Base-by-base conservation (phyloP, 2,329 filamentous ascomycete species). In the Neonectria ditissima region DNA sequence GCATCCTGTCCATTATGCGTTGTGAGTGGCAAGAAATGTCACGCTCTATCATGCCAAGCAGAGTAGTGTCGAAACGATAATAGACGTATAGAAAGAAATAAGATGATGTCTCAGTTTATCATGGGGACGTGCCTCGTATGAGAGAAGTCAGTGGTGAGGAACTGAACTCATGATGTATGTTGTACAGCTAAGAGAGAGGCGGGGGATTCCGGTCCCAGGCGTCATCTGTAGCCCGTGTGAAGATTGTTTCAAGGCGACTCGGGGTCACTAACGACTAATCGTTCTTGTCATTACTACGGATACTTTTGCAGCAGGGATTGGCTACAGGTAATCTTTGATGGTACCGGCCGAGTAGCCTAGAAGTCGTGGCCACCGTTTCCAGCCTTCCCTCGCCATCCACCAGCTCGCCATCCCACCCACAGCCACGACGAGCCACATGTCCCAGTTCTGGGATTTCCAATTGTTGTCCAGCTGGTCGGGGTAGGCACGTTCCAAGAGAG, bases 361-460 rank as follows among this genome's bases (percentile, higher is more conserved):
- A 9, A 71, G 7, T 22, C 30, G n/a, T 1, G 69, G 64, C 20
- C 70, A 9, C 51, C 55, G 62, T 22, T 52, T 66, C 67, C 67
- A 72, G 2, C 60, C 68, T 6, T 61, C 41, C 22, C 26, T 64
- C n/a, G 28, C 47, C 43, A 69, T 57, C 71, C 71, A 74, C 69
- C 71, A 71, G 18, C 60, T 45, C 1, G 55, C 67, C 24, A 56
- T 34, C 3, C 64, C 37, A 4, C 62, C 37, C 14, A 56, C 63
- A 18, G 56, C 59, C n/a, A 66, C 68, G 2, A 75, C 55, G 8
- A 67, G 20, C 68, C 65, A 66, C 70, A 81, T 65, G 58, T 82
- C 80, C 79, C 75, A 79, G 58, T 82, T 82, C 44, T 71, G 74
- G 0, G 76, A 78, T 50, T 76, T 77, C 72, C 75, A 81, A n/a